phyloP scores from a whole-genome alignment of 345 rosid genomes.

The Streptanthus diversifolius region DNA sequence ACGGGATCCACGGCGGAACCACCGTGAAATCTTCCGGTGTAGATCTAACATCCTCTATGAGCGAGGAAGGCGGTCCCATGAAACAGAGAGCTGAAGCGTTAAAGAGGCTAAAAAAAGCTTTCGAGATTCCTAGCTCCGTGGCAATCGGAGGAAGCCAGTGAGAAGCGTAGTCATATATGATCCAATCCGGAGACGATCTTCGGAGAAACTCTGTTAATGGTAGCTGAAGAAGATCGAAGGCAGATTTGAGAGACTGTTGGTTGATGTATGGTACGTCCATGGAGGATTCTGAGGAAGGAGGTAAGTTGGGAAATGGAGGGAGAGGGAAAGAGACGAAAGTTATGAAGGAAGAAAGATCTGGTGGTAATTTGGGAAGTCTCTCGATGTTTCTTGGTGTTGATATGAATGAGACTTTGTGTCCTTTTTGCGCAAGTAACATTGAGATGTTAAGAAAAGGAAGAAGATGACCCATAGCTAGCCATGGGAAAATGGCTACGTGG shows the following conservation, averaged over 20 bases:
- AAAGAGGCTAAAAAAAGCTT: slow-evolving; percentile 40
- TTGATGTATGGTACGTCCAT: slow-evolving; percentile 40
- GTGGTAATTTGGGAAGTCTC: slow-evolving; percentile 32
- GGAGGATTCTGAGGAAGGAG: slow-evolving; percentile 38
- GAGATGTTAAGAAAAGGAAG: slow-evolving; percentile 41
- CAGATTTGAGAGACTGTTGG: slow-evolving; percentile 42
- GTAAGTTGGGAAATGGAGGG: slow-evolving; percentile 15
- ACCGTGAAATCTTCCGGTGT: slow-evolving; percentile 46
- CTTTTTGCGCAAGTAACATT: slow-evolving; percentile 40
- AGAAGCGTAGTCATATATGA: slow-evolving; percentile 47
- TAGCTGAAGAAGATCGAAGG: slow-evolving; percentile 40
- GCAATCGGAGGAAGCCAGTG: slow-evolving; percentile 49
- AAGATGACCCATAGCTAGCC: slow-evolving; percentile 51
- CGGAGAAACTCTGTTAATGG: slow-evolving; percentile 33
- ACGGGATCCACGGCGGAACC: slow-evolving; percentile 45
- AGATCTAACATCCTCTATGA: slow-evolving; percentile 17
- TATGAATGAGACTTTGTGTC: slow-evolving; percentile 39
- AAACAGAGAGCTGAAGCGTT: slow-evolving; percentile 34
- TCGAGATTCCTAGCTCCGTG: slow-evolving; percentile 25
- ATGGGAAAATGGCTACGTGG: slow-evolving; percentile 44
- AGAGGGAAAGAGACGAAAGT: slow-evolving; percentile 30
- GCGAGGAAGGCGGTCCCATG: slow-evolving; percentile 31
- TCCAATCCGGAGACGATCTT: slow-evolving; percentile 38
- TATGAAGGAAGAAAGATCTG: slow-evolving; percentile 28
- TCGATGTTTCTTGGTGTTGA: slow-evolving; percentile 41